These are phyloP conservation scores for Globisporangium radiosum DNA, from an alignment of 352 stramenopile genomes.

Conservation along the genomic window DNA sequence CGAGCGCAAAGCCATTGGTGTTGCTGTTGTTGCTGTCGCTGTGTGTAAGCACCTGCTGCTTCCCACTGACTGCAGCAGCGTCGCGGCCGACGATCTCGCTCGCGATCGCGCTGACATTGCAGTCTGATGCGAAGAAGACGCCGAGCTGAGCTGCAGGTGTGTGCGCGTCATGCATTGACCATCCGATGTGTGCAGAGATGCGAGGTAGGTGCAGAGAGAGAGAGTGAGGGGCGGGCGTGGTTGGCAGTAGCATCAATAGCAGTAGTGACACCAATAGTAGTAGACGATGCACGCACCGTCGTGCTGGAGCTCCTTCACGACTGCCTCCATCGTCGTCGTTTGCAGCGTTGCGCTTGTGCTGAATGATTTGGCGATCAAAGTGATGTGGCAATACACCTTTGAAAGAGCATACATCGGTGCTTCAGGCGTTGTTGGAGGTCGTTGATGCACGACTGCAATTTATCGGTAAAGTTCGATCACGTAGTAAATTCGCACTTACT, in stretches of 20 bases:
- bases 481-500: too few species aligned
- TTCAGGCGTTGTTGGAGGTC: background rate
- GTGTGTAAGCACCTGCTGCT: conserved; percentile 9
- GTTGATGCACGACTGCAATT: background rate
- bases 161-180: too few species aligned
- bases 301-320: conserved; percentile 66
- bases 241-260: background rate
- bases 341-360: background rate
- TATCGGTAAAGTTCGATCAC: background rate
- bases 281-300: conserved; percentile 33
- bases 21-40: conserved; percentile 11
- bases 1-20: conserved; percentile 6
- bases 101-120: conserved; percentile 72
- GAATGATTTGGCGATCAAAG: background rate
- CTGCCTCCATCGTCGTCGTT: conserved; percentile 20
- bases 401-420: background rate
- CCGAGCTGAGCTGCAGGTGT: conserved; percentile 45
- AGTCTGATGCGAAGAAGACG: conserved; percentile 67
- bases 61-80: conserved; percentile 26
- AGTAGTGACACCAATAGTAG: background rate
- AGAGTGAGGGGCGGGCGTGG: background rate
- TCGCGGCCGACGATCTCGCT: conserved; percentile 70
- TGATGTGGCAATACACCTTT: background rate
- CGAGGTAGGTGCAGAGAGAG: background rate
- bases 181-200: too few species aligned